Evolutionary conservation across 352 stramenopile species (phyloP).

Genomic region (Phytophthora cactorum): DNA sequence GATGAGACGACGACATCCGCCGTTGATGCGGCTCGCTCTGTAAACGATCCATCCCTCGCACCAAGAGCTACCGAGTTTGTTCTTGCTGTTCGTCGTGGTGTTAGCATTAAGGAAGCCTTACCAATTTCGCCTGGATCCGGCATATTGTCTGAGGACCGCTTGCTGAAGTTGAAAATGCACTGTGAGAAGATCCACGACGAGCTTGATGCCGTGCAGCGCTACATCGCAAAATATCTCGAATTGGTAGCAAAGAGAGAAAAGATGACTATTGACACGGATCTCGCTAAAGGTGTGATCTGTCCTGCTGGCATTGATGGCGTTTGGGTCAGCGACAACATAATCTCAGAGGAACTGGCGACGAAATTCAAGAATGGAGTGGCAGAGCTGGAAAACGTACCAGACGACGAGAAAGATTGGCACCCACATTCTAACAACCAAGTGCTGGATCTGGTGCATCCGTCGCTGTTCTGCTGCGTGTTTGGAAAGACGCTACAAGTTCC

Average conservation of each 20-base stretch:
- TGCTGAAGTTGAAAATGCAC: slow-evolving; percentile 28
- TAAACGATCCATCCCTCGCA: slow-evolving; percentile 9
- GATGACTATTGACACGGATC: slow-evolving; percentile 5
- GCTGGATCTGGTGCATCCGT: not conserved
- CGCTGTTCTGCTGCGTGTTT: not conserved
- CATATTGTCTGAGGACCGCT: slow-evolving; percentile 8
- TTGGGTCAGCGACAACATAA: slow-evolving; percentile 44
- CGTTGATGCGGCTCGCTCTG: no score
- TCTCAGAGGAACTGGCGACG: slow-evolving; percentile 31
- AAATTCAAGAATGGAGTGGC: no score
- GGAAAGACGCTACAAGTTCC: not conserved
- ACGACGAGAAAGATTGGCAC: no score
- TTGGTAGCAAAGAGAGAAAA: slow-evolving; percentile 12
- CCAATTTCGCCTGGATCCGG: slow-evolving; percentile 3
- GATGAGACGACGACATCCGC: not conserved
- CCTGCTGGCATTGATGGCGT: slow-evolving; percentile 41
- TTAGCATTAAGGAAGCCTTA: slow-evolving; percentile 14
- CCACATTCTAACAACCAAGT: no score
- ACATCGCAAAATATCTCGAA: slow-evolving; percentile 15
- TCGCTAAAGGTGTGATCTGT: slow-evolving; percentile 24
- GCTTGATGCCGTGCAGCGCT: slow-evolving; percentile 12
- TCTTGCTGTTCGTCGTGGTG: slow-evolving; percentile 19
- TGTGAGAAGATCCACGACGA: slow-evolving; percentile 12
- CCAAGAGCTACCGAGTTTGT: no score
- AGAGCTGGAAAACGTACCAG: no score